Percentiles rank a stretch among this genome's conserved stretches.
These are phyloP conservation scores for Neofusicoccum sp. DNA, from an alignment of 2,329 filamentous ascomycete species.

Conservation along the genomic window DNA sequence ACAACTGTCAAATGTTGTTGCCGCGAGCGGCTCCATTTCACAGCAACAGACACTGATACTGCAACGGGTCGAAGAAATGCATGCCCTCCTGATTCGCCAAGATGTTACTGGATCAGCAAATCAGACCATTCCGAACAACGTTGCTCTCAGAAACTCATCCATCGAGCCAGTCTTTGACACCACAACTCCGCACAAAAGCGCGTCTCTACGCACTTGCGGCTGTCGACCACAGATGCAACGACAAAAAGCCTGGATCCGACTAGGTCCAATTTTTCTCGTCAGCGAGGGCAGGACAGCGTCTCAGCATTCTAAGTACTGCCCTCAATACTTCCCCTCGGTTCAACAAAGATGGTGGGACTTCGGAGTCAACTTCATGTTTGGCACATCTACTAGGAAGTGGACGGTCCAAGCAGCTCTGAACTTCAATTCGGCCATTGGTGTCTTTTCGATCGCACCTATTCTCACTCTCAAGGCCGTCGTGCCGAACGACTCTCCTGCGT, in stretches of 20 bases:
- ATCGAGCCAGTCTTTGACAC: no score
- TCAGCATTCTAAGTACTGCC: not conserved
- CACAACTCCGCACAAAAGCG: no score
- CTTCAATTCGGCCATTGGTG: not conserved
- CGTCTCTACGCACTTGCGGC: not conserved
- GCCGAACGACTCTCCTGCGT: not conserved
- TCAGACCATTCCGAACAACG: no score
- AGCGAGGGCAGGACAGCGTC: no score
- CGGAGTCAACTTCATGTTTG: not conserved
- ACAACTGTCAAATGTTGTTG: no score
- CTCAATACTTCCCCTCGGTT: not conserved
- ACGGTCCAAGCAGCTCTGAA: not conserved
- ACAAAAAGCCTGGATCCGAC: not conserved
- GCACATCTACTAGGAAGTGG: not conserved
- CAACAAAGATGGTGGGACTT: no score
- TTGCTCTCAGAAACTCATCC: no score
- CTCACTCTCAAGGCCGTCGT: not conserved
- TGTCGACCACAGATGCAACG: not conserved
- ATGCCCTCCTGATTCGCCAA: no score
- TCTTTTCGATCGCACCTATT: not conserved
- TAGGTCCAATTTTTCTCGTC: not conserved
- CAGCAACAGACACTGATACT: no score
- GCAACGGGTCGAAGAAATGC: no score
- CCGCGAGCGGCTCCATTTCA: no score
- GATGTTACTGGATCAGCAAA: no score